These are phyloP conservation scores for Chrysoporthe cubensis DNA, from an alignment of 2,329 filamentous ascomycete genomes.

Conservation along the genomic window DNA sequence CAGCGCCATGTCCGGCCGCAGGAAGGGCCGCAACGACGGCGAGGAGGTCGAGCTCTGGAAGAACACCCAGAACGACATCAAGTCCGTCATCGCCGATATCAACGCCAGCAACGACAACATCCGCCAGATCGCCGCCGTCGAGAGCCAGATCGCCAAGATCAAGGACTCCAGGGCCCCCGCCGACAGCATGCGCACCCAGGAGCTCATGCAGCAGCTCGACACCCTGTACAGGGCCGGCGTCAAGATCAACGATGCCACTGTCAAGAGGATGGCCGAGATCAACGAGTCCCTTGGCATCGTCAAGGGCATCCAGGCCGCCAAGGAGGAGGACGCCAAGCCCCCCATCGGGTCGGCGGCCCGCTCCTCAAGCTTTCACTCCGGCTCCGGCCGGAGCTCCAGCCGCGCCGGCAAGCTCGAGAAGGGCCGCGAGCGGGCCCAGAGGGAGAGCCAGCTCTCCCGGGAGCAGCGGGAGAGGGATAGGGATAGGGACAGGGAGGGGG, in stretches of 20 bases:
- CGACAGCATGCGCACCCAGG: slow-evolving; percentile 34
- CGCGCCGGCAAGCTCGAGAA: slow-evolving; percentile 31
- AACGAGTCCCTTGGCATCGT: slow-evolving; percentile 46
- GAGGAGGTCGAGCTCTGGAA: slow-evolving; percentile 49
- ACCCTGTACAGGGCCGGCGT: slow-evolving; percentile 39
- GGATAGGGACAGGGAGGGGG: slow-evolving; percentile 28
- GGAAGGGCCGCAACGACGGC: slow-evolving; percentile 43
- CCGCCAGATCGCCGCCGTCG: slow-evolving; percentile 44
- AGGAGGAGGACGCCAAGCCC: slow-evolving; percentile 43
- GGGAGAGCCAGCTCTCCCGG: slow-evolving; percentile 25
- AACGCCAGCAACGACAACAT: slow-evolving; percentile 46
- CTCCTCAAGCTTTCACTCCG: slow-evolving; percentile 31
- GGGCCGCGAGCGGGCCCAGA: slow-evolving; percentile 33
- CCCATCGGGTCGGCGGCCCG: slow-evolving; percentile 31
- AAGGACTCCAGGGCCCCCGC: slow-evolving; percentile 40
- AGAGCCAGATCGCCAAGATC: slow-evolving; percentile 44
- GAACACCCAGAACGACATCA: slow-evolving; percentile 44
- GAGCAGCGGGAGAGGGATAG: slow-evolving; percentile 20
- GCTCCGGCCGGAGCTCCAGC: slow-evolving; percentile 26
- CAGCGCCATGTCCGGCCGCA: slow-evolving; percentile 35
- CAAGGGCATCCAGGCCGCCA: slow-evolving; percentile 45
- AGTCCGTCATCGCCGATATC: slow-evolving; percentile 40
- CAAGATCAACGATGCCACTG: slow-evolving; percentile 38
- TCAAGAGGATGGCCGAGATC: slow-evolving; percentile 37
- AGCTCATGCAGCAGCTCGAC: slow-evolving; percentile 36